Conservation (phyloP, 345 rosid species). For the Dovyalis caffra region DNA sequence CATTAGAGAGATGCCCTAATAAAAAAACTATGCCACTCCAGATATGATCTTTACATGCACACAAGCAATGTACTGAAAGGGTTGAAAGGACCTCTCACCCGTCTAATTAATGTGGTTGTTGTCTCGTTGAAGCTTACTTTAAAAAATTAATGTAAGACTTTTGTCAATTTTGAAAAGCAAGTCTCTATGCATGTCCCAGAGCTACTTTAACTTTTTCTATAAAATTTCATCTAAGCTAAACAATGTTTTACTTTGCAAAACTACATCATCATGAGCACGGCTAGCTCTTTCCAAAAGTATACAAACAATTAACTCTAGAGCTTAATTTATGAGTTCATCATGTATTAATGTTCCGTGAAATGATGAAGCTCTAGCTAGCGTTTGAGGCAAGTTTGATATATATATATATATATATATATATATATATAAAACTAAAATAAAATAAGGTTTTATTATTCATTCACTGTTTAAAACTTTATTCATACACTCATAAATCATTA, state of each 20-base stretch:
- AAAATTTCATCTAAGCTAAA: too few species aligned
- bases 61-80: not conserved
- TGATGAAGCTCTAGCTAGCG: constrained; percentile 1
- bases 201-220: not conserved
- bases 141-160: not conserved
- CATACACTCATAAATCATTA: too few species aligned
- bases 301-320: too few species aligned
- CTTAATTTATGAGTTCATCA: not conserved
- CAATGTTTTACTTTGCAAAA: not conserved
- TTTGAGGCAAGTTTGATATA: not conserved
- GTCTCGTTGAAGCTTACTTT: not conserved
- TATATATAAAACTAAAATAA: too few species aligned
- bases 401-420: too few species aligned
- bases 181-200: not conserved
- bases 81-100: constrained; percentile 15
- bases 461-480: too few species aligned
- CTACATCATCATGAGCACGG: constrained; percentile 1
- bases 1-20: too few species aligned
- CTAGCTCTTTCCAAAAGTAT: constrained; percentile 9
- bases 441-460: too few species aligned
- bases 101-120: not conserved
- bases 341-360: not conserved
- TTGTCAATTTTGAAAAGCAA: not conserved
- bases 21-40: too few species aligned
- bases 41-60: not conserved